Evolutionary conservation across 116 monocot genomes (phyloP).

Genomic region (Trichopus zeylanicus): DNA sequence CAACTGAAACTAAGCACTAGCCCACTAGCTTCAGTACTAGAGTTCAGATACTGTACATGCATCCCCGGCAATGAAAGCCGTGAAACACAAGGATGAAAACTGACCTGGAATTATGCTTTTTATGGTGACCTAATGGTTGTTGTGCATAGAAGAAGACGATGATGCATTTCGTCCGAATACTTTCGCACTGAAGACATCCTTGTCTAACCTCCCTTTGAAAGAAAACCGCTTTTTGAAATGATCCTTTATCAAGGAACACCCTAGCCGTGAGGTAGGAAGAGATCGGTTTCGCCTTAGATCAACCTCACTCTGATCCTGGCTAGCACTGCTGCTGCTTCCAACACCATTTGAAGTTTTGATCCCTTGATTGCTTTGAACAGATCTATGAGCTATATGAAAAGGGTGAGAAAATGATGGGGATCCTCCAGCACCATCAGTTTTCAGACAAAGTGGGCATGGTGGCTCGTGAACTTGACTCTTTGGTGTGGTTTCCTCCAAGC

Average conservation of each 20-base stretch:
- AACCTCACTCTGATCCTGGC: slow-evolving; percentile 6
- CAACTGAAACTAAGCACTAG: background rate
- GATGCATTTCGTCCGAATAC: slow-evolving; percentile 29
- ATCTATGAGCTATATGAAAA: slow-evolving; percentile 38
- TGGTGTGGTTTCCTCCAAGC: slow-evolving; percentile 79
- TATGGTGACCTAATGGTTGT: background rate
- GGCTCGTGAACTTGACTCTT: slow-evolving; percentile 62
- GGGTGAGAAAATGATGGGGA: slow-evolving; percentile 50
- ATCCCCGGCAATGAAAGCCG: background rate
- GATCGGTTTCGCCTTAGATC: slow-evolving; percentile 23
- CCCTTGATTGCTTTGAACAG: slow-evolving; percentile 21
- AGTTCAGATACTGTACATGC: slow-evolving; percentile 1
- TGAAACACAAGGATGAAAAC: background rate
- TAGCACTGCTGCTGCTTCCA: slow-evolving; percentile 16
- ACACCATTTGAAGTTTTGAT: slow-evolving; percentile 10
- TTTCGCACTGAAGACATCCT: slow-evolving; percentile 47
- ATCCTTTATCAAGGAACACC: slow-evolving; percentile 34
- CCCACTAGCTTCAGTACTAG: background rate
- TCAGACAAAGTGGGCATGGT: slow-evolving; percentile 61
- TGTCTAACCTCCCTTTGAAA: slow-evolving; percentile 53
- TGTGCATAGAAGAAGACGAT: slow-evolving; percentile 14
- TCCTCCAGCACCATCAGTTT: slow-evolving; percentile 18
- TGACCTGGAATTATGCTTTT: background rate
- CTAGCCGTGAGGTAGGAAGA: slow-evolving; percentile 8
- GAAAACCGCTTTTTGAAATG: slow-evolving; percentile 58